Conservation (phyloP, 139 green algal species). For the Chloropicon primus region DNA sequence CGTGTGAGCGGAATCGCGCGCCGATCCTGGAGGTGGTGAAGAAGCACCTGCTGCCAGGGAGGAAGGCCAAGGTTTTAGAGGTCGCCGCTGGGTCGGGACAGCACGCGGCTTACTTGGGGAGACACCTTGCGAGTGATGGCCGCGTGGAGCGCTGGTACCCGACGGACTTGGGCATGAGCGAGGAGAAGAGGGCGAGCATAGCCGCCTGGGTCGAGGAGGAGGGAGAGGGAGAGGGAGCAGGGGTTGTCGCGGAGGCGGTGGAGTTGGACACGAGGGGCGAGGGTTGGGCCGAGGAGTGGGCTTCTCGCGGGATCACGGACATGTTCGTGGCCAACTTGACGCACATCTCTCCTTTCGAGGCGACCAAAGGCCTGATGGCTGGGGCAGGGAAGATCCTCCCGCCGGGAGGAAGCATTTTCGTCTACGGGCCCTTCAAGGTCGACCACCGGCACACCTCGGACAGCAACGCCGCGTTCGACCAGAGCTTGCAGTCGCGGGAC, state of each 20-base stretch:
- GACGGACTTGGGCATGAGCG: constrained; percentile 17
- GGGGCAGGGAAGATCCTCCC: constrained; percentile 19
- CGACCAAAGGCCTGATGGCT: constrained; percentile 27
- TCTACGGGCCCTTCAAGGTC: constrained; percentile 43
- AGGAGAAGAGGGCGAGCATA: neutral
- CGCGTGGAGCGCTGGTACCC: constrained; percentile 17
- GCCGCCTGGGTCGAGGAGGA: neutral
- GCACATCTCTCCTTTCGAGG: constrained; percentile 36
- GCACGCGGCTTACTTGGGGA: constrained; percentile 26
- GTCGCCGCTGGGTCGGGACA: constrained; percentile 34
- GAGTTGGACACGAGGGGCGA: neutral
- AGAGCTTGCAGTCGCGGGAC: constrained; percentile 20
- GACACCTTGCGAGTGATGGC: constrained; percentile 10
- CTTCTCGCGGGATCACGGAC: neutral
- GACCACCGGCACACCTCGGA: constrained; percentile 24
- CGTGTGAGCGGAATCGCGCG: neutral
- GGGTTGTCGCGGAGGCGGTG: neutral
- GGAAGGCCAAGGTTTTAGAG: neutral
- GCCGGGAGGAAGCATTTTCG: constrained; percentile 12
- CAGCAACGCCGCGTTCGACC: constrained; percentile 37
- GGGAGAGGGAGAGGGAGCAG: no score
- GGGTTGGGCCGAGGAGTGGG: neutral
- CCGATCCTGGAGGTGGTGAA: constrained; percentile 9
- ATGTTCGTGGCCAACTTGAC: constrained; percentile 30
- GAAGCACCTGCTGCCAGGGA: neutral